These are phyloP conservation scores for Aspergillus bertholletiae DNA, from an alignment of 495 filamentous ascomycete genomes.

Conservation along the genomic window DNA sequence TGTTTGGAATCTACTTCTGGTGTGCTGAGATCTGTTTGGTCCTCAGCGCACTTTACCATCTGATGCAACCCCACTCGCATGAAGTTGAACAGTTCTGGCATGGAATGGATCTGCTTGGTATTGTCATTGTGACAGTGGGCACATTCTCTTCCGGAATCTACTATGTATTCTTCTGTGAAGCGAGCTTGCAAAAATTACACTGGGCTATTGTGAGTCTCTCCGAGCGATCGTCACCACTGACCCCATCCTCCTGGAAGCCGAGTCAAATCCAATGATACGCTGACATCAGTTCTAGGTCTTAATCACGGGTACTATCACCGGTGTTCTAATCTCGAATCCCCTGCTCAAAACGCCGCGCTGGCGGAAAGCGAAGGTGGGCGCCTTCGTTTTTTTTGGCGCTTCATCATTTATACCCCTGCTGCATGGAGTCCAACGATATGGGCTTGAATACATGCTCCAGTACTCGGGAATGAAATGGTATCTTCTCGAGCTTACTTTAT, in stretches of 20 bases:
- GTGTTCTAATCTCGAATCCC: neutral
- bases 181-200: constrained; percentile 14
- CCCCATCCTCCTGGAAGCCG: neutral
- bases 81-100: neutral
- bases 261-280: neutral
- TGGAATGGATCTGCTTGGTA: constrained; percentile 11
- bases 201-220: constrained; percentile 16
- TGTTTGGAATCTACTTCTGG: constrained; percentile 17
- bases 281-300: neutral
- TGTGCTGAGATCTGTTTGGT: constrained; percentile 10
- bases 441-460: neutral
- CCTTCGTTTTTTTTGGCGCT: neutral
- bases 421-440: neutral
- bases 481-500: neutral
- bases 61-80: neutral
- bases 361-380: neutral
- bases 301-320: neutral
- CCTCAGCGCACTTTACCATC: neutral
- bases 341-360: neutral
- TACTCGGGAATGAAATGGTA: neutral
- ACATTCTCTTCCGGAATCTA: constrained; percentile 16
- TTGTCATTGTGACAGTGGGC: constrained; percentile 16
- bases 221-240: neutral
- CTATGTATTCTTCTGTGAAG: constrained; percentile 18
- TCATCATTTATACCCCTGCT: neutral